A percentile compares a stretch with the other conserved stretches of the same genome.
Evolutionary conservation across 1,284 basidiomycete species (phyloP).

Genomic region (Puccinia hordei): DNA sequence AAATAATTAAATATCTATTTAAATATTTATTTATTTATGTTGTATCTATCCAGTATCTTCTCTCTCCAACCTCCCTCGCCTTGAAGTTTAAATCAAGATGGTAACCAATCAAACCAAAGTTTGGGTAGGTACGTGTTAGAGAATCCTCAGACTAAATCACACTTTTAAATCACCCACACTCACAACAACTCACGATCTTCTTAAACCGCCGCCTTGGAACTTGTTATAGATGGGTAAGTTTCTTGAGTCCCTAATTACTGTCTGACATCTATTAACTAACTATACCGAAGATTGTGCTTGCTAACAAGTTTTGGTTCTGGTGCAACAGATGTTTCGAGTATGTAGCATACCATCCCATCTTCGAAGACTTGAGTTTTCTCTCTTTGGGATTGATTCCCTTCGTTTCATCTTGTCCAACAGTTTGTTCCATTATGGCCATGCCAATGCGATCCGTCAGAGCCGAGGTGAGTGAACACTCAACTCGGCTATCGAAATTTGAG

Average conservation of each 20-base stretch:
- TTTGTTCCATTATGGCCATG: slow-evolving; percentile 47
- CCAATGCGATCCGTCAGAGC: slow-evolving; percentile 46
- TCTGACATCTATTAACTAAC: not conserved
- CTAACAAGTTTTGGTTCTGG: not conserved
- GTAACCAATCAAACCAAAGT: not conserved
- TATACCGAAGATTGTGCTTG: not conserved
- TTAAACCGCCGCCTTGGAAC: not conserved
- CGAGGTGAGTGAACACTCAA: slow-evolving; percentile 19
- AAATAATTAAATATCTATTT: too few relatives aligned
- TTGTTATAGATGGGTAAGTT: slow-evolving; percentile 8
- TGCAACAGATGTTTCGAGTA: slow-evolving; percentile 8
- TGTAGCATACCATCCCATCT: too few relatives aligned
- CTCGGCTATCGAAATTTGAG: too few relatives aligned
- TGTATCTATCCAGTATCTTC: too few relatives aligned
- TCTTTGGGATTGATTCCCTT: not conserved
- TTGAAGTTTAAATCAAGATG: not conserved
- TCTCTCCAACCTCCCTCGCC: too few relatives aligned
- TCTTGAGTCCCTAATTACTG: too few relatives aligned
- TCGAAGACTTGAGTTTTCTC: not conserved
- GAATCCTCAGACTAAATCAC: too few relatives aligned
- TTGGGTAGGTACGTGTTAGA: slow-evolving; percentile 21
- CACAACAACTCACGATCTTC: not conserved
- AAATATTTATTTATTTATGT: too few relatives aligned
- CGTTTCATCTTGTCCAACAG: not conserved
- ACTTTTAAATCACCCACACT: too few relatives aligned